Conservation (phyloP, 179 eudicot genomes). For the Sideroxylon spinosum region DNA sequence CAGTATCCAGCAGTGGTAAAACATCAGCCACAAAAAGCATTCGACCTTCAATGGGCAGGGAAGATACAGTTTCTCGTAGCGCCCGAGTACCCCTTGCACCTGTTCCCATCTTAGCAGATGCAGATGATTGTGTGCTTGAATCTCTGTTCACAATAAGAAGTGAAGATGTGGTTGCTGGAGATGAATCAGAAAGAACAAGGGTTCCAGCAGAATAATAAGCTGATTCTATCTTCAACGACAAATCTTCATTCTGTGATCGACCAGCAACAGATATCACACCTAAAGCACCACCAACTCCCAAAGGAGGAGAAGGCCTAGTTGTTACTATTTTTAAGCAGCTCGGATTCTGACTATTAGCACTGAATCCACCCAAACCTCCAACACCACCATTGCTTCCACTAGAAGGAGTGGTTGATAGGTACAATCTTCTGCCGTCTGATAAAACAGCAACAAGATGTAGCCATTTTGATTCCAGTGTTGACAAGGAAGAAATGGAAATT, state of each 20-base stretch:
- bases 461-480: slow-evolving; percentile 84
- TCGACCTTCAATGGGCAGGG: slow-evolving; percentile 89
- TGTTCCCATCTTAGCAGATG: slow-evolving; percentile 57
- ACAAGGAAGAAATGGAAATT: slow-evolving; percentile 78
- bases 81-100: slow-evolving; percentile 77
- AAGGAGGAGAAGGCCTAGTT: slow-evolving; percentile 90
- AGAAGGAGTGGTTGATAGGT: slow-evolving; percentile 74
- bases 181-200: slow-evolving; percentile 92
- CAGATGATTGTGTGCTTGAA: slow-evolving; percentile 64
- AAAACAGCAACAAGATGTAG: slow-evolving; percentile 93
- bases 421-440: slow-evolving; percentile 96
- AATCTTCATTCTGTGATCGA: slow-evolving; percentile 79
- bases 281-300: slow-evolving; percentile 77
- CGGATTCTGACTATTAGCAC: slow-evolving; percentile 55
- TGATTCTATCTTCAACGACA: slow-evolving; percentile 79
- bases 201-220: slow-evolving; percentile 83
- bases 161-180: slow-evolving; percentile 78
- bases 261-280: slow-evolving; percentile 74
- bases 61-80: slow-evolving; percentile 80
- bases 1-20: slow-evolving; percentile 71
- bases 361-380: slow-evolving; percentile 56
- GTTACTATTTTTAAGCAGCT: slow-evolving; percentile 79
- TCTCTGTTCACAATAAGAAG: slow-evolving; percentile 81
- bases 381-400: slow-evolving; percentile 54
- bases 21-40: slow-evolving; percentile 93